phyloP scores from a whole-genome alignment of 2,329 filamentous ascomycete species.

The Arachnomyces sp. region DNA sequence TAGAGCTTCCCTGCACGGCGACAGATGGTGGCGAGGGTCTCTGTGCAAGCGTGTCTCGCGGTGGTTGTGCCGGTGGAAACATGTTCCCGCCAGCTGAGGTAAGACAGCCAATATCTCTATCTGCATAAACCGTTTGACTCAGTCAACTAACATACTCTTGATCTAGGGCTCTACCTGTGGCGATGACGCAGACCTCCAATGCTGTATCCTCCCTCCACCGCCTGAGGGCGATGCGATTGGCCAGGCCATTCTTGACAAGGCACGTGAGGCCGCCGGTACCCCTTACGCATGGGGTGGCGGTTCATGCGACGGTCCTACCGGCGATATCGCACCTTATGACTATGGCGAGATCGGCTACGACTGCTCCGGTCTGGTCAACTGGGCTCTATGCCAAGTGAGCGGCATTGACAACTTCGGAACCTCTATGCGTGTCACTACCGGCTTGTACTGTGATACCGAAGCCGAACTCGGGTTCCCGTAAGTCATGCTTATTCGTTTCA shows the following conservation, averaged over 20 bases:
- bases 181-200: conserved; percentile 4
- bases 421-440: conserved; percentile 16
- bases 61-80: conserved; percentile 2
- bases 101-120: background rate
- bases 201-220: conserved; percentile 3
- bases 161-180: conserved; percentile 1
- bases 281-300: conserved; percentile 24
- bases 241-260: conserved; percentile 10
- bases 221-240: background rate
- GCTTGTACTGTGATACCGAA: conserved; percentile 20
- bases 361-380: conserved; percentile 21
- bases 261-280: conserved; percentile 40
- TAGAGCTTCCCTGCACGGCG: conserved; percentile 4
- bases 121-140: background rate
- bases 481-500: background rate
- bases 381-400: conserved; percentile 22
- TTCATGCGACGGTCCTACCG: conserved; percentile 17
- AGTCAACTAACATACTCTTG: background rate
- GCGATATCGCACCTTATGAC: conserved; percentile 17
- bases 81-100: background rate
- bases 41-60: conserved; percentile 1
- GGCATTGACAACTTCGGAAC: conserved; percentile 20
- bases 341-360: conserved; percentile 21
- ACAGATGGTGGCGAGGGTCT: background rate
- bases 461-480: conserved; percentile 17